These are phyloP conservation scores for Zangia roseola DNA, from an alignment of 768 basidiomycete genomes.

Conservation along the genomic window DNA sequence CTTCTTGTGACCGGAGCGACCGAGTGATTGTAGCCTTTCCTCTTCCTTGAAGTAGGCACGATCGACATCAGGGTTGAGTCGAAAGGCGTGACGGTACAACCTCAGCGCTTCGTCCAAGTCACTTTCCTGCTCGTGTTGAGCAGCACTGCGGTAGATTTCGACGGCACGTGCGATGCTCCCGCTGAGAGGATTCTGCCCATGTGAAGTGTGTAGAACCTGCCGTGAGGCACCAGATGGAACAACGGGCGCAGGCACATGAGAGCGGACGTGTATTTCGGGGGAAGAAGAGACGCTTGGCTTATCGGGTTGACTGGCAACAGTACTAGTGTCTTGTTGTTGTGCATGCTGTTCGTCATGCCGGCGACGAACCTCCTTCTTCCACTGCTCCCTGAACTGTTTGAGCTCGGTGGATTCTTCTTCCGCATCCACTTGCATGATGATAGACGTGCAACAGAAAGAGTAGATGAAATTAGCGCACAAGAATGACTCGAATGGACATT, in stretches of 20 bases:
- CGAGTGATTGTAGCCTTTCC: conserved; percentile 22
- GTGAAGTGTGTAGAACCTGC: conserved; percentile 19
- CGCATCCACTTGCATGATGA: neutral
- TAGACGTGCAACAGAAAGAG: neutral
- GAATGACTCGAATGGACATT: neutral
- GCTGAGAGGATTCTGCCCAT: conserved; percentile 32
- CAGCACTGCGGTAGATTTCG: conserved; percentile 65
- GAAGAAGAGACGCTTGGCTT: neutral
- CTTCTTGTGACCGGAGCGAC: conserved; percentile 49
- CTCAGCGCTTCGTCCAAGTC: conserved; percentile 72
- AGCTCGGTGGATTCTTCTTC: conserved; percentile 61
- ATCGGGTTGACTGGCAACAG: neutral
- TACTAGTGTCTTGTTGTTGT: conserved; percentile 1
- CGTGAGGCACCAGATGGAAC: conserved; percentile 11
- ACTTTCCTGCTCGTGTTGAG: conserved; percentile 70
- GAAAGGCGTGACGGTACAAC: conserved; percentile 80
- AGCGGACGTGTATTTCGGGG: conserved; percentile 7
- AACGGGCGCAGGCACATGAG: conserved; percentile 1
- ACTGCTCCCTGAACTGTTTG: conserved; percentile 65
- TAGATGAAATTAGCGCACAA: neutral
- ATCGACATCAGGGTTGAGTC: conserved; percentile 75
- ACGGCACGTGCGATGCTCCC: conserved; percentile 49
- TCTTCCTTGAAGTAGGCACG: conserved; percentile 63
- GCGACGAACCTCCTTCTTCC: conserved; percentile 62
- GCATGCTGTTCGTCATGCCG: conserved; percentile 21